Conservation (phyloP, 208 protist species). For the Trichomonas tenax region DNA sequence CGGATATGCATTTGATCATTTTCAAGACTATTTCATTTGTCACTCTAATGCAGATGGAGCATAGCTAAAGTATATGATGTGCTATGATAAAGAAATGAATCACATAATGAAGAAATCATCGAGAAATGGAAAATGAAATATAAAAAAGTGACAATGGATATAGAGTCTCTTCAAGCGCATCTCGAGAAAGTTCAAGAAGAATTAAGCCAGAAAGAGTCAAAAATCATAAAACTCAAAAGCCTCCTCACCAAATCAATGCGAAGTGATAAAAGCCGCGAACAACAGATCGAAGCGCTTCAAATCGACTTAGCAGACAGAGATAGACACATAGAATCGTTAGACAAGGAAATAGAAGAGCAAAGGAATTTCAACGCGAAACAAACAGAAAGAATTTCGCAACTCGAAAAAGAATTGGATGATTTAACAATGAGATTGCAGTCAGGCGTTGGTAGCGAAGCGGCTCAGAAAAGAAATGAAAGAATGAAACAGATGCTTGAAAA, state of each 20-base stretch:
- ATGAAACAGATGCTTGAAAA: conserved; percentile 12
- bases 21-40: too few species aligned
- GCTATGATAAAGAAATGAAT: too few species aligned
- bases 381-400: neutral
- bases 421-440: neutral
- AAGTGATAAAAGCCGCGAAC: neutral
- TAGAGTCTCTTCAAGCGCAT: neutral
- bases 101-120: too few species aligned
- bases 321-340: neutral
- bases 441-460: neutral
- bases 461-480: neutral
- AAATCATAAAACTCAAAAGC: neutral
- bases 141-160: neutral
- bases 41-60: too few species aligned
- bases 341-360: neutral
- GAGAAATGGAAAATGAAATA: too few species aligned
- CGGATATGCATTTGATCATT: too few species aligned
- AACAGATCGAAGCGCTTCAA: neutral
- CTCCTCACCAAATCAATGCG: neutral
- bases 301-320: neutral
- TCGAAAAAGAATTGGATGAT: neutral
- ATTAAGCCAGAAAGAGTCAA: neutral
- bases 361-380: neutral
- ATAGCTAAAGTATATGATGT: too few species aligned
- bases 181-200: neutral